These are phyloP conservation scores for Boletellus ananas DNA, from an alignment of 768 basidiomycete species.

Conservation along the genomic window DNA sequence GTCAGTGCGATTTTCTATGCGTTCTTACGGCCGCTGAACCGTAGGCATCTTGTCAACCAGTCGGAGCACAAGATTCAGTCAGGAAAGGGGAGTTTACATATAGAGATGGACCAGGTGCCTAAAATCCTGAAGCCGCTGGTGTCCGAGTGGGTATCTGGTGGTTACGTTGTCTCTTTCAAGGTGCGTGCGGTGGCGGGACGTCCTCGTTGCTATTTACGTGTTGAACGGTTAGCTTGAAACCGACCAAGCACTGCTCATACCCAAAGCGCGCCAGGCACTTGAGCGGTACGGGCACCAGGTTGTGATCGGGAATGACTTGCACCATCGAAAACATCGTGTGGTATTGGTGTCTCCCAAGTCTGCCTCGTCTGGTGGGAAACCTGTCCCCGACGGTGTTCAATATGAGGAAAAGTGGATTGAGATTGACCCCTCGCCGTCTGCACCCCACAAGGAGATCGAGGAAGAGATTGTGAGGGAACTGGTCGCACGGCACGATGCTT, in stretches of 20 bases:
- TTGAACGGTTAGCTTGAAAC: conserved; percentile 76
- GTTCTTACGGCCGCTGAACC: not conserved
- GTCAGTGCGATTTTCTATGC: conserved; percentile 42
- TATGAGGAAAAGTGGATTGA: conserved; percentile 64
- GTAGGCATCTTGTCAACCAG: conserved; percentile 36
- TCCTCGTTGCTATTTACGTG: conserved; percentile 6
- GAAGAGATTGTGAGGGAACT: conserved; percentile 83
- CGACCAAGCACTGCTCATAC: conserved; percentile 74
- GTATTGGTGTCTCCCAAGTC: conserved; percentile 71
- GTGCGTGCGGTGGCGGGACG: conserved; percentile 36
- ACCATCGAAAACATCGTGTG: conserved; percentile 86
- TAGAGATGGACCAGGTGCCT: conserved; percentile 99
- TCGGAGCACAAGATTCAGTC: conserved; percentile 99
- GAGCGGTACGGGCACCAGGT: conserved; percentile 96
- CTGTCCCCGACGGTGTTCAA: conserved; percentile 19
- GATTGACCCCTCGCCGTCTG: conserved; percentile 43
- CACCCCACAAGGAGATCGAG: conserved; percentile 75
- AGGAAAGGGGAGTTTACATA: conserved; percentile 85
- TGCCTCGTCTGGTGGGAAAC: conserved; percentile 10
- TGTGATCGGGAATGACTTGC: conserved; percentile 95
- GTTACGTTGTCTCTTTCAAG: conserved; percentile 97
- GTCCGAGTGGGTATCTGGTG: conserved; percentile 87
- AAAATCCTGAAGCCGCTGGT: conserved; percentile 93
- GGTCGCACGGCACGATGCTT: conserved; percentile 65
- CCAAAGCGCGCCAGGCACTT: conserved; percentile 84